phyloP scores from a whole-genome alignment of 768 basidiomycete species.

The Tulasnella sp. region DNA sequence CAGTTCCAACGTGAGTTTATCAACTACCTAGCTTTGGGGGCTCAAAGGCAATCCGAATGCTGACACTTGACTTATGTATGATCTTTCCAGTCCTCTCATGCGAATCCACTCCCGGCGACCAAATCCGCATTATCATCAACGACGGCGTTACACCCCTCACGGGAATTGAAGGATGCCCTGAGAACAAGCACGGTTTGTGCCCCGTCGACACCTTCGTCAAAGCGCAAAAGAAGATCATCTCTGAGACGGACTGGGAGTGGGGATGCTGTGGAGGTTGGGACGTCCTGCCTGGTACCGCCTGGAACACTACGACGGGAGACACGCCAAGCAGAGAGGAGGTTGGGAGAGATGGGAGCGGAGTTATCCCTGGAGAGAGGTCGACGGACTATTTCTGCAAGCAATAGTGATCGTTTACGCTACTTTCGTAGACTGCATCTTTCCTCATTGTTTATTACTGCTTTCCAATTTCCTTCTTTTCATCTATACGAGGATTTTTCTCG shows the following conservation, averaged over 20 bases:
- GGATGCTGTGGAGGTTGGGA: slow-evolving; percentile 59
- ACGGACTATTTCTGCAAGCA: neutral
- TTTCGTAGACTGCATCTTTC: neutral
- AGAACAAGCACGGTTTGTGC: slow-evolving; percentile 38
- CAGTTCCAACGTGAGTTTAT: slow-evolving; percentile 72
- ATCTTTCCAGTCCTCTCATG: slow-evolving; percentile 32
- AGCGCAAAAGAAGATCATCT: slow-evolving; percentile 34
- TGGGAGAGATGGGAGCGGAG: neutral
- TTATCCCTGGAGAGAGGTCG: neutral
- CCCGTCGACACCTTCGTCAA: slow-evolving; percentile 36
- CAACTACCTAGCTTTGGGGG: too few species aligned
- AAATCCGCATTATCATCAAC: slow-evolving; percentile 38
- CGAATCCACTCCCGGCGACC: slow-evolving; percentile 33
- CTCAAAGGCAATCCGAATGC: too few species aligned
- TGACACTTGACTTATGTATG: too few species aligned
- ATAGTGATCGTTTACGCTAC: too few species aligned
- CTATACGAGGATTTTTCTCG: neutral
- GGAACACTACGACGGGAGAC: slow-evolving; percentile 70
- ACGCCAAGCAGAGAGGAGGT: slow-evolving; percentile 40
- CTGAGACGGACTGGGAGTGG: slow-evolving; percentile 39
- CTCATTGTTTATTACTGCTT: neutral
- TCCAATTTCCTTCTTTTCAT: neutral
- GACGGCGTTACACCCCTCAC: slow-evolving; percentile 39
- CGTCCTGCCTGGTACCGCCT: slow-evolving; percentile 58
- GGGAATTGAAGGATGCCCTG: slow-evolving; percentile 36